These are phyloP conservation scores for Azolla pinnata DNA, from an alignment of 75 land plant species.

Conservation along the genomic window DNA sequence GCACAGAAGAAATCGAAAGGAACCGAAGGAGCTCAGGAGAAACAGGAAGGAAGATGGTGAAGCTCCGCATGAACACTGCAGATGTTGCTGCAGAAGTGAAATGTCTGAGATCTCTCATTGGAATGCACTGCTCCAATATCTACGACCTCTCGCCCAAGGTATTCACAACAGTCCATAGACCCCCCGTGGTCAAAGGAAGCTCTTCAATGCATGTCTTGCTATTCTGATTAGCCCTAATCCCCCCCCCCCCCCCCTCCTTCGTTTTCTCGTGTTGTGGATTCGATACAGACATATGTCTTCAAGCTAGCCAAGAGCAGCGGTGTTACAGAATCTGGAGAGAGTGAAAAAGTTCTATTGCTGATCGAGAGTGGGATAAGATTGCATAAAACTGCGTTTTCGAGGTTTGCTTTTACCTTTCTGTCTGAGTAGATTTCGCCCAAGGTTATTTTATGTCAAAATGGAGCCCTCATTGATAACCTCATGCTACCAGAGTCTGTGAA, in stretches of 20 bases:
- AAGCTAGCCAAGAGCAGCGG: slow-evolving; percentile 97
- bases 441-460: no score
- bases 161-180: no score
- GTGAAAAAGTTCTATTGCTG: slow-evolving; percentile 77
- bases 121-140: slow-evolving; percentile 94
- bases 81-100: slow-evolving; percentile 99
- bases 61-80: slow-evolving; percentile 97
- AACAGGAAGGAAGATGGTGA: slow-evolving; percentile 56
- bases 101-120: slow-evolving; percentile 72
- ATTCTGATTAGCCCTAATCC: no score
- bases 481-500: no score
- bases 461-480: no score
- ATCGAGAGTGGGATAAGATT: slow-evolving; percentile 91
- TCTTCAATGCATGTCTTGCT: no score
- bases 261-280: neutral
- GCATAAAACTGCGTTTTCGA: slow-evolving; percentile 75
- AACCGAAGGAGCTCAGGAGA: neutral
- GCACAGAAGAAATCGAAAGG: neutral
- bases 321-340: slow-evolving; percentile 88
- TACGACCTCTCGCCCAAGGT: slow-evolving; percentile 96
- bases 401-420: no score
- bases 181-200: no score
- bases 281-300: slow-evolving; percentile 76
- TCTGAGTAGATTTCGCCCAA: no score
- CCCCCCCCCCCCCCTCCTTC: neutral